phyloP scores from a whole-genome alignment of 2,329 filamentous ascomycete species.

The Colletotrichum eleusines region DNA sequence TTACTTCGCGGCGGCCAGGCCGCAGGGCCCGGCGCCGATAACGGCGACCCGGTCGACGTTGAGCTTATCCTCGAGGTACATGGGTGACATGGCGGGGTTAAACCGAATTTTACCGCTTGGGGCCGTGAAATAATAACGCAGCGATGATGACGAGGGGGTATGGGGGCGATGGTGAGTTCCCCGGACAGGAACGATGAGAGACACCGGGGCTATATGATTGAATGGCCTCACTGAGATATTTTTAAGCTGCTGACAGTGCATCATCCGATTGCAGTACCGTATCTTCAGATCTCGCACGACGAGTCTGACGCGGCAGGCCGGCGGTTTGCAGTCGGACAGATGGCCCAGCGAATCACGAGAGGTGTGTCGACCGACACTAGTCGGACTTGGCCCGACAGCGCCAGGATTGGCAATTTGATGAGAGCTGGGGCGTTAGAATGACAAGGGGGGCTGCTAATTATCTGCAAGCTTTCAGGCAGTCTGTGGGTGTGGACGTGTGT shows the following conservation, averaged over 20 bases:
- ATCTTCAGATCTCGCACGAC: conserved; percentile 12
- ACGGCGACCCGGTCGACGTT: conserved; percentile 69
- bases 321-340: conserved; percentile 20
- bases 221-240: background rate
- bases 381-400: conserved; percentile 38
- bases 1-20: conserved; percentile 69
- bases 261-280: conserved; percentile 25
- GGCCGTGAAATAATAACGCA: conserved; percentile 6
- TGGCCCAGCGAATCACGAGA: conserved; percentile 1
- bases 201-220: conserved; percentile 18
- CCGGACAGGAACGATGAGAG: background rate
- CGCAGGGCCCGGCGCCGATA: conserved; percentile 79
- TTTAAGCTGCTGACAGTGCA: background rate
- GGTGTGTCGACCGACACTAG: conserved; percentile 1
- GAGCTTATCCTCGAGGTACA: conserved; percentile 40
- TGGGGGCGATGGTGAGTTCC: background rate
- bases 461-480: background rate
- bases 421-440: background rate
- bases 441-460: background rate
- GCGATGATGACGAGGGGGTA: background rate
- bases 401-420: conserved; percentile 9
- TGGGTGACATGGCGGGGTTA: conserved; percentile 42
- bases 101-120: background rate
- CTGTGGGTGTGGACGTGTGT: background rate
- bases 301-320: background rate